These are phyloP conservation scores for Pseudocohnilembus persalinus DNA, from an alignment of 169 alveolate species.

Conservation along the genomic window DNA sequence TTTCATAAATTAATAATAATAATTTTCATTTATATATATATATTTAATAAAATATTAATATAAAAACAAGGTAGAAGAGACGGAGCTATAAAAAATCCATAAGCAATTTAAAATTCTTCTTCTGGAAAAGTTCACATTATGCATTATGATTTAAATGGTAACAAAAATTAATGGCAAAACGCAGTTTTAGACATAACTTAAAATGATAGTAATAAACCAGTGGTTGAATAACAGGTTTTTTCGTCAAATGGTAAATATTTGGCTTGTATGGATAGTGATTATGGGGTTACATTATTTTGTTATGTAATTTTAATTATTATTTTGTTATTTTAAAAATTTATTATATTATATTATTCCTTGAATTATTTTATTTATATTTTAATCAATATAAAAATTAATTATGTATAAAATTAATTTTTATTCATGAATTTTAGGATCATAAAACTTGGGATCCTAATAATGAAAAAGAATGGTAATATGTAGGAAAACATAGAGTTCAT, in stretches of 20 bases:
- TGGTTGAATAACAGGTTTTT: conserved; percentile 47
- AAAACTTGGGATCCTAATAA: conserved; percentile 49
- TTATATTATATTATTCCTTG: too few relatives aligned
- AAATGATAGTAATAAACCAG: conserved; percentile 9
- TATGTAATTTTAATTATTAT: background rate
- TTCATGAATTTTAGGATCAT: conserved; percentile 36
- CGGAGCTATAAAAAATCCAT: background rate
- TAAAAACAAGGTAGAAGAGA: background rate
- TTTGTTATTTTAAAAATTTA: too few relatives aligned
- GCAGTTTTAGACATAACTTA: conserved; percentile 25
- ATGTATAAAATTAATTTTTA: conserved; percentile 43
- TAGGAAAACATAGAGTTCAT: conserved; percentile 69
- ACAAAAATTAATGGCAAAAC: background rate
- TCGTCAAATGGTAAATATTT: conserved; percentile 57
- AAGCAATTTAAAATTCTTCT: background rate
- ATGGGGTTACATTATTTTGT: conserved; percentile 36
- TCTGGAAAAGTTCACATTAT: background rate
- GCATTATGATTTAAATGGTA: background rate
- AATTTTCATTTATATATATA: too few relatives aligned
- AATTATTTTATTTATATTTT: too few relatives aligned
- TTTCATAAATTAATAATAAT: too few relatives aligned
- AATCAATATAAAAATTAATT: background rate
- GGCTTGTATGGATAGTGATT: conserved; percentile 68
- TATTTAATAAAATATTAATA: too few relatives aligned
- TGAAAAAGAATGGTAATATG: conserved; percentile 65